phyloP scores from a whole-genome alignment of 2,329 filamentous ascomycete genomes.

The Aspergillus sp. region DNA sequence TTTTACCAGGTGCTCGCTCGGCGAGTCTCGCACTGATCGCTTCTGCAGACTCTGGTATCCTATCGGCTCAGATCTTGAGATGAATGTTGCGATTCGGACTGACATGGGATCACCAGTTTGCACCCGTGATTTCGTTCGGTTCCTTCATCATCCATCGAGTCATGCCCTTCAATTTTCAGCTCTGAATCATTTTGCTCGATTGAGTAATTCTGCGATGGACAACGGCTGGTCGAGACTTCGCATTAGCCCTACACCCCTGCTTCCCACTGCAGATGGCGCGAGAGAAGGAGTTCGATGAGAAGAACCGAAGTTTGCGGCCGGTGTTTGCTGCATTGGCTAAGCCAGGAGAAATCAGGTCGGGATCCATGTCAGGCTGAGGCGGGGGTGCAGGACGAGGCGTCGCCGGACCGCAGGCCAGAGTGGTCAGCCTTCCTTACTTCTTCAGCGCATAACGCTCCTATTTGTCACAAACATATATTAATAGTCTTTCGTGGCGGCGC shows the following conservation, averaged over 20 bases:
- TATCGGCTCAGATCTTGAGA: background rate
- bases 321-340: background rate
- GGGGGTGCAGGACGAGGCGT: background rate
- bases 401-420: background rate
- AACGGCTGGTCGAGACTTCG: background rate
- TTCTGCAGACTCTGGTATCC: too few relatives aligned
- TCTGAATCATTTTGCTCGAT: background rate
- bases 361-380: background rate
- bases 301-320: background rate
- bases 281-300: background rate
- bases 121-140: background rate
- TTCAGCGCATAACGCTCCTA: background rate
- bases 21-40: too few relatives aligned
- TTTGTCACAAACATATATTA: background rate
- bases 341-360: background rate
- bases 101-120: background rate
- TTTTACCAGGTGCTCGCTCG: background rate
- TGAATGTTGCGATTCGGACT: background rate
- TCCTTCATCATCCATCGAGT: background rate
- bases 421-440: background rate
- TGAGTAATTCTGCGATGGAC: background rate
- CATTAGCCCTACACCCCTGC: background rate
- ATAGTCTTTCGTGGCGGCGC: background rate
- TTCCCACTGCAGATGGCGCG: background rate
- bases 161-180: background rate